phyloP scores from a whole-genome alignment of 208 protist genomes.

The Acanthamoeba sp. region DNA sequence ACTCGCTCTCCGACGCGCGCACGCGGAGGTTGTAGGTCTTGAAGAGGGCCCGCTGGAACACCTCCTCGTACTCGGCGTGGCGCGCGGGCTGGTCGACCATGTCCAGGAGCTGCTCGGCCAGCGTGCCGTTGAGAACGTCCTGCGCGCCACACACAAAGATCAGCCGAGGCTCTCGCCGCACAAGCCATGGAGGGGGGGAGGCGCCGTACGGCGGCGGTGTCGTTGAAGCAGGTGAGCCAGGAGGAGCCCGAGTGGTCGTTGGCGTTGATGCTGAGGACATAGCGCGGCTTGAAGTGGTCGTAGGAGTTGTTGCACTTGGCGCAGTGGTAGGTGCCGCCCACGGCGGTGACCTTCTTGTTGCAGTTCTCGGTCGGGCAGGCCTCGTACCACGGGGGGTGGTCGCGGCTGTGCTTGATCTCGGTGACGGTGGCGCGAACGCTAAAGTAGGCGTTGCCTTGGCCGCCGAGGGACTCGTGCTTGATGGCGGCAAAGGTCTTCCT shows the following conservation, averaged over 20 bases:
- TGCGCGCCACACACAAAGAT: too few relatives aligned
- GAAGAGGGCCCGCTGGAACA: constrained; percentile 75
- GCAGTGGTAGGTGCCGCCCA: constrained; percentile 62
- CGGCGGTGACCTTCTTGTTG: constrained; percentile 66
- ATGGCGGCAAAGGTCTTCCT: constrained; percentile 24
- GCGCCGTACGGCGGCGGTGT: constrained; percentile 48
- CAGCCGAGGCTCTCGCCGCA: too few relatives aligned
- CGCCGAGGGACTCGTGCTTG: not conserved
- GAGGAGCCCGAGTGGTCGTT: constrained; percentile 74
- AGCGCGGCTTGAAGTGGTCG: constrained; percentile 64
- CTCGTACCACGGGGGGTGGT: constrained; percentile 73
- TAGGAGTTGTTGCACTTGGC: constrained; percentile 23
- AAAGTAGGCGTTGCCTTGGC: not conserved
- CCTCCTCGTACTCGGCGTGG: constrained; percentile 41
- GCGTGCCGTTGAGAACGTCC: not conserved
- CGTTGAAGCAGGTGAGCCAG: constrained; percentile 81
- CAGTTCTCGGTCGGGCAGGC: constrained; percentile 70
- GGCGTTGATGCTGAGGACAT: constrained; percentile 77
- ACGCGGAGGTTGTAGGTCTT: constrained; percentile 69
- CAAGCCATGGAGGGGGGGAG: not conserved
- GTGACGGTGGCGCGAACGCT: constrained; percentile 49
- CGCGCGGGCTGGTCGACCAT: not conserved
- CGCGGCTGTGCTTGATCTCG: constrained; percentile 62
- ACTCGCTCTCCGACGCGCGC: constrained; percentile 70
- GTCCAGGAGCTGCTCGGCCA: not conserved